Conservation (phyloP, 176 grass and related monocot genomes). For the Bromus sterilis region DNA sequence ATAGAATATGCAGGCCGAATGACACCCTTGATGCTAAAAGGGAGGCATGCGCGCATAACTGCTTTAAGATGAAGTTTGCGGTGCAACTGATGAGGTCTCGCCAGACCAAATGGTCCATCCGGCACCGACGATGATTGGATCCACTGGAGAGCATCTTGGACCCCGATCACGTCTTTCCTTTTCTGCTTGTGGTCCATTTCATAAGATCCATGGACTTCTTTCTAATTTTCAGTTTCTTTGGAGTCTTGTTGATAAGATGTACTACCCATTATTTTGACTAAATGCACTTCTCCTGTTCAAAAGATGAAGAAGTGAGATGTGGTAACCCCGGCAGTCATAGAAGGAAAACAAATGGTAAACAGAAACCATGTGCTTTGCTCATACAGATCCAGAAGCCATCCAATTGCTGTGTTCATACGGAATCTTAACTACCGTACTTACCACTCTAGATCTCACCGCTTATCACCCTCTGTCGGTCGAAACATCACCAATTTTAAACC, state of each 20-base stretch:
- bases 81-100: not conserved
- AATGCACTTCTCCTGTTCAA: not conserved
- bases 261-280: not conserved
- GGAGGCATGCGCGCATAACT: not conserved
- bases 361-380: not conserved
- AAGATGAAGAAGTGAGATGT: not conserved
- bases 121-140: too few species aligned
- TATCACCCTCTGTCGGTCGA: not conserved
- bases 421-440: conserved; percentile 36
- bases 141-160: not conserved
- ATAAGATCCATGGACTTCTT: not conserved
- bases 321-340: not conserved
- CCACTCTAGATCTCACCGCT: not conserved
- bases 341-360: not conserved
- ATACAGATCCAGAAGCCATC: conserved; percentile 1
- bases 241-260: not conserved
- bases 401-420: not conserved
- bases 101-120: not conserved
- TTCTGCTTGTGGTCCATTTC: not conserved
- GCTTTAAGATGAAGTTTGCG: not conserved
- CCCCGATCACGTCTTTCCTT: not conserved
- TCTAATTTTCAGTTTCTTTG: not conserved
- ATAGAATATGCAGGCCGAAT: too few species aligned
- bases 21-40: not conserved
- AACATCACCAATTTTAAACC: not conserved